Evolutionary conservation across 805 yeast genomes (phyloP), one percentile per base, ranked within the genome.

Genomic region (Ogataea trehaloabstinens): DNA sequence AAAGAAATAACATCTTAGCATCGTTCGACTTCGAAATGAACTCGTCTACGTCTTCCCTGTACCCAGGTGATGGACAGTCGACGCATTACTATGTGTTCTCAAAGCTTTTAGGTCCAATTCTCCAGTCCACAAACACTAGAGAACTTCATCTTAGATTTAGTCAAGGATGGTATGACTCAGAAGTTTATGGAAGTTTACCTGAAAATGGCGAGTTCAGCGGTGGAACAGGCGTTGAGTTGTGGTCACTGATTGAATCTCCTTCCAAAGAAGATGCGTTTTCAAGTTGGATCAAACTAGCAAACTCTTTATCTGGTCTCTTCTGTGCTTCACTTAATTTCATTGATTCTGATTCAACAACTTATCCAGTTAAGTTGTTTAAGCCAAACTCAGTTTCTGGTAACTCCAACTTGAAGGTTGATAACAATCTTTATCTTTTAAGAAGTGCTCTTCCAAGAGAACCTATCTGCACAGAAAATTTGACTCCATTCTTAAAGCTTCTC

Each of bases 391-490:
- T 51, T 7, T 32, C 51, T 15, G 24, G 48, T n/a, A 41, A 47
- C 2, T 53, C 46, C 44, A 34, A 24, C 7, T 48, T 52, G 17
- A 50, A 52, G 2, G 56, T 70, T 3, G 46, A 55, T 19, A 73
- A 75, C 40, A 56, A 68, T 4, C 55, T 80, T 19, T 85, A 69
- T 52, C 62, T 82, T 16, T 57, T 90, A 46, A 72, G 95, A 44
- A 95, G 96, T 5, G 85, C 96, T 0, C 73, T 93, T 35, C 96
- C 99, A 1, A 78, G 91, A 45, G 99, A 93, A 57, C 96, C 97
- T 0, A 81, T 93, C 13, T 93, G 99, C 63, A 93, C 99, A 0
- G 99, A 93, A 60, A 93, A 93, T 63, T 71, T 93, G 56, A 91
- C 99, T 0, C 98, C 99, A 0, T 88, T 91, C 51, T 61, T 93